phyloP scores from a whole-genome alignment of 495 filamentous ascomycete species.

The Tetracladium setigerum region DNA sequence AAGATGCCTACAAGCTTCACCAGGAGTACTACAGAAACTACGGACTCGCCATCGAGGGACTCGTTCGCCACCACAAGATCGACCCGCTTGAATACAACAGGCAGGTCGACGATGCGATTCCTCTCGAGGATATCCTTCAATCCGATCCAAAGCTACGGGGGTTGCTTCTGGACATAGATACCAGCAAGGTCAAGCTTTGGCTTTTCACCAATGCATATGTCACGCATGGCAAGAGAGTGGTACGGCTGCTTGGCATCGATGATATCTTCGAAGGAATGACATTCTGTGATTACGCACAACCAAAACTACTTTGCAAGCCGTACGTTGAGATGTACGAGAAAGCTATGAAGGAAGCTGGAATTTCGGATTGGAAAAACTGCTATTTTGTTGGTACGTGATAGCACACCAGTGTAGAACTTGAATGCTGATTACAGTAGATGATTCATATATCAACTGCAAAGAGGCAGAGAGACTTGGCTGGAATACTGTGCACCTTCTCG shows the following conservation, averaged over 20 bases:
- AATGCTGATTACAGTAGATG: conserved; percentile 47
- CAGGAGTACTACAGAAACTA: conserved; percentile 91
- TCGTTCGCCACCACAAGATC: conserved; percentile 91
- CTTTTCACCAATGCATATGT: conserved; percentile 94
- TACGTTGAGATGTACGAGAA: conserved; percentile 75
- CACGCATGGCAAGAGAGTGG: conserved; percentile 76
- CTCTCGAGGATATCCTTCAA: conserved; percentile 73
- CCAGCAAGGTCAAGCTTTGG: conserved; percentile 76
- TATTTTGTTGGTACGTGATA: conserved; percentile 73
- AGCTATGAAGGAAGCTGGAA: conserved; percentile 60
- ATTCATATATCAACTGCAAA: conserved; percentile 68
- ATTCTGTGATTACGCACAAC: conserved; percentile 73
- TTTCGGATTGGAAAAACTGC: conserved; percentile 51
- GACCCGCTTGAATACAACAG: conserved; percentile 91
- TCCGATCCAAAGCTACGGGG: conserved; percentile 66
- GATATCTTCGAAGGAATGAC: conserved; percentile 91
- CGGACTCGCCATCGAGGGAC: conserved; percentile 90
- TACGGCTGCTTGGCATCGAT: conserved; percentile 71
- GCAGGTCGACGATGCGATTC: conserved; percentile 91
- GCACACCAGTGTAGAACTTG: conserved; percentile 5
- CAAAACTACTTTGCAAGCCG: conserved; percentile 77
- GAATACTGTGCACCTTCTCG: conserved; percentile 74
- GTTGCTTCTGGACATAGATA: conserved; percentile 74
- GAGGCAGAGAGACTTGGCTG: conserved; percentile 69
- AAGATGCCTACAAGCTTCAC: conserved; percentile 77